Conservation (phyloP, 352 stramenopile genomes). For the Phytophthora ramorum region DNA sequence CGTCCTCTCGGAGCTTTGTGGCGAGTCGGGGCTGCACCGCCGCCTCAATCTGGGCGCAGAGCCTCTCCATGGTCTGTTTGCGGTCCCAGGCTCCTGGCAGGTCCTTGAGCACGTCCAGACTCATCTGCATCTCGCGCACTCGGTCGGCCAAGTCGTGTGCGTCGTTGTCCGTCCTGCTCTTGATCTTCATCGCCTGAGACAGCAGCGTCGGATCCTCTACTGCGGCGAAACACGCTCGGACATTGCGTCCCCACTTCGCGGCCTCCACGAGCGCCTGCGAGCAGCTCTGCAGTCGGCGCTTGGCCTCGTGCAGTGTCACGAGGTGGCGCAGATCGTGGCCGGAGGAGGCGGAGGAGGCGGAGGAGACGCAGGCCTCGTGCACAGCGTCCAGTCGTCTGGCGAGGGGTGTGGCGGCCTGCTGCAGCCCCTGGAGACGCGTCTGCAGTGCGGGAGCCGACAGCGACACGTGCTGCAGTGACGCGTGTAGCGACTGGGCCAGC, state of each 20-base stretch:
- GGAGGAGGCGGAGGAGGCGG: not conserved
- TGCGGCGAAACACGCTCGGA: conserved; percentile 51
- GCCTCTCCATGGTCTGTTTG: conserved; percentile 53
- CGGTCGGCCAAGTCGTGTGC: conserved; percentile 47
- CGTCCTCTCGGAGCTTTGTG: conserved; percentile 45
- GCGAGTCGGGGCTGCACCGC: conserved; percentile 56
- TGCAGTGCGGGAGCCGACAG: conserved; percentile 58
- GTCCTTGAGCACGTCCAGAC: conserved; percentile 66
- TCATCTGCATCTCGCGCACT: conserved; percentile 68
- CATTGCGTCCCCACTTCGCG: conserved; percentile 70
- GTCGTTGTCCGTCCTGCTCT: conserved; percentile 5
- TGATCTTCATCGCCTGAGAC: conserved; percentile 17
- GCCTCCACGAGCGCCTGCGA: conserved; percentile 76
- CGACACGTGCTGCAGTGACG: conserved; percentile 66
- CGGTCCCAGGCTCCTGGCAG: conserved; percentile 69
- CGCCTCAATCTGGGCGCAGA: conserved; percentile 64
- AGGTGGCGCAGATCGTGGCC: conserved; percentile 54
- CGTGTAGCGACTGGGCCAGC: conserved; percentile 61
- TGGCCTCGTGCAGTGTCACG: conserved; percentile 75
- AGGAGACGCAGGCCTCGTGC: conserved; percentile 34
- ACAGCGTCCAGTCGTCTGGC: conserved; percentile 50
- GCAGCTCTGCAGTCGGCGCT: conserved; percentile 66
- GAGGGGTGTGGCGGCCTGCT: conserved; percentile 51
- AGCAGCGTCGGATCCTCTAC: conserved; percentile 53
- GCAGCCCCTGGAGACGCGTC: conserved; percentile 57